phyloP scores from a whole-genome alignment of 352 stramenopile species.

The Blastocystis sp. region DNA sequence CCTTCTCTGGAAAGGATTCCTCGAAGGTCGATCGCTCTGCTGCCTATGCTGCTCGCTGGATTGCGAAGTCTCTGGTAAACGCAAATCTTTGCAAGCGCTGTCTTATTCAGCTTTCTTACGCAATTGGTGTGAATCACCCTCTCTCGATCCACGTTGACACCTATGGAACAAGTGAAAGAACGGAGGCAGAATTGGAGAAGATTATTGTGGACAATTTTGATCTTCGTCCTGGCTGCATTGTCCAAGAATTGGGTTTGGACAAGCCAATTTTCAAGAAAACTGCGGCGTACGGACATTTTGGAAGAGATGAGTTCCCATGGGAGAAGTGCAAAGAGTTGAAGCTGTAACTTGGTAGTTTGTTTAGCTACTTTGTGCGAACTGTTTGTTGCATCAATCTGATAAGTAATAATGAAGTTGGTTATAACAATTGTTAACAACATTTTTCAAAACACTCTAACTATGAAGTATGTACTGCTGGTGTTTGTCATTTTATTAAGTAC shows the following conservation, averaged over 20 bases:
- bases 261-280: conserved; percentile 95
- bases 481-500: background rate
- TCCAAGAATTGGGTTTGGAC: conserved; percentile 93
- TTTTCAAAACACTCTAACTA: background rate
- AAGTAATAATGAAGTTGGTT: background rate
- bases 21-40: conserved; percentile 97
- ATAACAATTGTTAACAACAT: background rate
- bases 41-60: conserved; percentile 94
- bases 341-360: conserved; percentile 50
- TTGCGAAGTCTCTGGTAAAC: conserved; percentile 94
- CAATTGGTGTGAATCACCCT: conserved; percentile 92
- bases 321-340: conserved; percentile 85
- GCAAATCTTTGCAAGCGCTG: conserved; percentile 85
- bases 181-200: conserved; percentile 88
- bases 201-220: conserved; percentile 99
- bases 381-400: background rate
- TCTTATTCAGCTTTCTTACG: conserved; percentile 95
- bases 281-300: conserved; percentile 97
- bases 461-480: background rate
- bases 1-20: conserved; percentile 97
- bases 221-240: conserved; percentile 87
- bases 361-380: background rate
- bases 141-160: conserved; percentile 94
- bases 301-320: conserved; percentile 97
- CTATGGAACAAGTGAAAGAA: conserved; percentile 93